Evolutionary conservation across 139 green algal species (phyloP), one percentile per base, ranked within the genome.

Genomic region (Spirogloea muscicola): DNA sequence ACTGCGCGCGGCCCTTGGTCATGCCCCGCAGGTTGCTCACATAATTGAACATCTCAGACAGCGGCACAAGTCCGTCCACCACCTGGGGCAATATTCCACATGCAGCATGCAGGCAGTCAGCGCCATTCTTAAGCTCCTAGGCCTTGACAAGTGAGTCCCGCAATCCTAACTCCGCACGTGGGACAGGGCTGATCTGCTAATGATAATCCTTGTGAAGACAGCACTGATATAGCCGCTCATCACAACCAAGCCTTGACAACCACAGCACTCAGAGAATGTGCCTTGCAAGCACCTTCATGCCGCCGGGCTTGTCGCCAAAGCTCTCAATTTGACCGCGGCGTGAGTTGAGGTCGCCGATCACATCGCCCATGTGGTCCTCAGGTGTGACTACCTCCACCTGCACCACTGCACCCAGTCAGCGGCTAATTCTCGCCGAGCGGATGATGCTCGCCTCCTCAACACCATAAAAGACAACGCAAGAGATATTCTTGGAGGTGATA

Each of bases 331-430:
- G 79, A 67, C 94, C 94, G 55, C 94, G 87, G 51, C 94, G 87
- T 18, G 87, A 94, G 88, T 97, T 98, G 49, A 98, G 81, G 90
- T 98, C 93, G 39, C 93, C 92, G 62, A 98, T 95, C 46, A 95
- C 84, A 31, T 84, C 82, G 52, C 81, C 83, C 83, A 98, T 92
- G 82, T 93, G 95, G 76, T 98, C 93, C 6, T 70, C 74, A 2
- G 93, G 93, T 39, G 72, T 77, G 27, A 79, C 27, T 27, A 93
- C 82, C 80, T 97, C 91, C 36, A 97, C 93, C 55, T 85, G 85
- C 94, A 97, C 98, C 79, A 98, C 89, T 36, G 94, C n/a, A n/a
- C n/a, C 83, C 64, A 90, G n/a, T n/a, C n/a, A n/a, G n/a, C n/a
- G n/a, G n/a, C n/a, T n/a, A n/a, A n/a, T n/a, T n/a, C n/a, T n/a